phyloP scores from a whole-genome alignment of 2,329 filamentous ascomycete genomes.

The Alternaria postmessia region DNA sequence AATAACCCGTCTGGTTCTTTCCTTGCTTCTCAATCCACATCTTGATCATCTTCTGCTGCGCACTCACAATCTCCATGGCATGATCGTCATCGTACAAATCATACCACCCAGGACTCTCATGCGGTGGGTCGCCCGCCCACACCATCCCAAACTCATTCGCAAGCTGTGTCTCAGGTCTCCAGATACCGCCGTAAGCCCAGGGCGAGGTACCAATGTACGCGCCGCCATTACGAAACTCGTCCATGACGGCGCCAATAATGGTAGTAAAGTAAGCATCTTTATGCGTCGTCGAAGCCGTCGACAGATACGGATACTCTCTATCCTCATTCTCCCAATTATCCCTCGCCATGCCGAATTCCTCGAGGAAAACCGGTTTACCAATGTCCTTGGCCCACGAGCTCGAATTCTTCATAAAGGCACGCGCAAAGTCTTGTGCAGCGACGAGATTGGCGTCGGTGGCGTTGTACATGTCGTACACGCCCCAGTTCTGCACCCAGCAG shows the following conservation, averaged over 20 bases:
- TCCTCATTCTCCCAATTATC: slow-evolving; percentile 52
- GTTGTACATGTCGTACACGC: slow-evolving; percentile 52
- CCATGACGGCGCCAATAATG: slow-evolving; percentile 48
- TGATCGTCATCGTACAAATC: slow-evolving; percentile 51
- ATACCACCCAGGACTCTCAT: slow-evolving; percentile 53
- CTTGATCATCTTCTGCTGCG: slow-evolving; percentile 44
- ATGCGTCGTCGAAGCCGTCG: slow-evolving; percentile 45
- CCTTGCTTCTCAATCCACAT: slow-evolving; percentile 38
- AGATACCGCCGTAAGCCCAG: slow-evolving; percentile 53
- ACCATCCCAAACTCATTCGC: slow-evolving; percentile 52
- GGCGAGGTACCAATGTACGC: slow-evolving; percentile 50
- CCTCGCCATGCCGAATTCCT: slow-evolving; percentile 53
- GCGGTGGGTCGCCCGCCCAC: slow-evolving; percentile 53
- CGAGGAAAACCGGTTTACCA: slow-evolving; percentile 50
- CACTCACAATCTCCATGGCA: slow-evolving; percentile 48
- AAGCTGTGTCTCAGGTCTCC: slow-evolving; percentile 50
- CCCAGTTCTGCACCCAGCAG: slow-evolving; percentile 54
- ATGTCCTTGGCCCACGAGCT: slow-evolving; percentile 48
- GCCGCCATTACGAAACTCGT: slow-evolving; percentile 45
- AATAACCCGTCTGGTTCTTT: not conserved
- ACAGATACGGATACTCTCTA: slow-evolving; percentile 50
- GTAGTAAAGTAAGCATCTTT: slow-evolving; percentile 52
- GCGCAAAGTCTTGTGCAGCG: slow-evolving; percentile 47
- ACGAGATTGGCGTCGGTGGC: slow-evolving; percentile 41
- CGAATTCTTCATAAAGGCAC: slow-evolving; percentile 44